Base-by-base conservation (phyloP, 768 basidiomycete genomes). In the Leccinum incarnatum region DNA sequence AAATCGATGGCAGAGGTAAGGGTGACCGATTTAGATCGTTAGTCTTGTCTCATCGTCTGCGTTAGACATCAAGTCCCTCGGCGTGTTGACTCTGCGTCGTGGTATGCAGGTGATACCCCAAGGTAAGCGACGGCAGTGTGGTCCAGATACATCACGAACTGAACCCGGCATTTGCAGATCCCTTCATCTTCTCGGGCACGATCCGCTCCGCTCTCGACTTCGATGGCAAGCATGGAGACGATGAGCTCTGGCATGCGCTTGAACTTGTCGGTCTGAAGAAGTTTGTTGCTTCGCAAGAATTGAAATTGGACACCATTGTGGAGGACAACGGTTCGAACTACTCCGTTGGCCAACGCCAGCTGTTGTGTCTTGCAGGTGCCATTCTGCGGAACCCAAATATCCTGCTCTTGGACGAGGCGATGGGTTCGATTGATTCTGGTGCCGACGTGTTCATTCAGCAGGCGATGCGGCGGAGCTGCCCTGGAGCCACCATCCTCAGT, bases 301-400 rank as follows among this genome's bases (percentile, higher is more conserved):
- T 3, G 94, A 96, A 61, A 62, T 68, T 66, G 63, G 91, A 95
- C 58, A 95, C 95, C 0, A 75, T 78, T 45, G 77, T 97, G 4
- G 91, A 93, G 2, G 84, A 80, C 47, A 84, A 82, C 53, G 94
- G 94, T 1, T 84, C 88, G 5, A 87, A 82, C 54, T 74, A 94
- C 62, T 93, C 89, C 62, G 96, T 96, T 45, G 95, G 95, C 6
- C 95, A 98, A 77, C 84, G 84, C 67, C 95, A 97, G 74, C 75
- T 95, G 10, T 71, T 98, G 27, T 91, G 91, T 15, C 86, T 73
- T 45, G 69, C 72, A 21, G 64, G 60, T 40, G 71, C 69, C 45
- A 68, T 71, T 59, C 62, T 73, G 1, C 67, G 72, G 50, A 69
- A 73, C 48, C 72, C 70, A 21, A 68, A 53, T 48, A 73, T 73